phyloP scores from a whole-genome alignment of 2,329 filamentous ascomycete species.

The Colletotrichum lentis region DNA sequence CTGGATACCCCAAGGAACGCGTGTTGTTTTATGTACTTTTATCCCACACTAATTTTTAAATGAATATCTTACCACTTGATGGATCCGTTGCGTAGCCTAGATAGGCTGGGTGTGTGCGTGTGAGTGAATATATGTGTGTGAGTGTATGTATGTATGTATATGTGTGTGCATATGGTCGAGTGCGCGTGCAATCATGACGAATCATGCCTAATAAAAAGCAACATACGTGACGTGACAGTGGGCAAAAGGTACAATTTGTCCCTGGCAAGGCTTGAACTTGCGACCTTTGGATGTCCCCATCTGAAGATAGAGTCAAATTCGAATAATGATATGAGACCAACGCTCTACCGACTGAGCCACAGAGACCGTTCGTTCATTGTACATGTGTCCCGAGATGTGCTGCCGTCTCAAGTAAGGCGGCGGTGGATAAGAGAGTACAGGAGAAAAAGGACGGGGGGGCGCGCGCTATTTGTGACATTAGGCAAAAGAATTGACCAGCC shows the following conservation, averaged over 20 bases:
- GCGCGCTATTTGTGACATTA: neutral
- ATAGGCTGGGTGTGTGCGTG: neutral
- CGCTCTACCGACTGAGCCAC: slow-evolving; percentile 23
- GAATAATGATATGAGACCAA: slow-evolving; percentile 5
- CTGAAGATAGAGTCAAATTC: slow-evolving; percentile 5
- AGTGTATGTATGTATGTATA: too few species aligned
- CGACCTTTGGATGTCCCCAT: slow-evolving; percentile 29
- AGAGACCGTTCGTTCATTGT: neutral
- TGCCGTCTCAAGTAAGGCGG: neutral
- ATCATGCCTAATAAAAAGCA: neutral
- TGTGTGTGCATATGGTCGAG: neutral
- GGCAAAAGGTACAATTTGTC: neutral
- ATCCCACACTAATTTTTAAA: neutral
- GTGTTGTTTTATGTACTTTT: neutral
- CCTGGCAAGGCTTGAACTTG: slow-evolving; percentile 29
- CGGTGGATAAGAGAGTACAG: too few species aligned
- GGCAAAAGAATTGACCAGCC: slow-evolving; percentile 33
- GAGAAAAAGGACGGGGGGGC: neutral
- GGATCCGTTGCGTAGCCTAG: too few species aligned
- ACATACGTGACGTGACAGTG: too few species aligned
- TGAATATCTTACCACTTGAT: neutral
- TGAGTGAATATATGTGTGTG: too few species aligned
- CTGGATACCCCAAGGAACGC: slow-evolving; percentile 14
- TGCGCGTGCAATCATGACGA: neutral
- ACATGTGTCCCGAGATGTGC: rapidly evolving